These are phyloP conservation scores for Aegilops speltoides DNA, from an alignment of 176 grass and related monocot species.

Conservation along the genomic window DNA sequence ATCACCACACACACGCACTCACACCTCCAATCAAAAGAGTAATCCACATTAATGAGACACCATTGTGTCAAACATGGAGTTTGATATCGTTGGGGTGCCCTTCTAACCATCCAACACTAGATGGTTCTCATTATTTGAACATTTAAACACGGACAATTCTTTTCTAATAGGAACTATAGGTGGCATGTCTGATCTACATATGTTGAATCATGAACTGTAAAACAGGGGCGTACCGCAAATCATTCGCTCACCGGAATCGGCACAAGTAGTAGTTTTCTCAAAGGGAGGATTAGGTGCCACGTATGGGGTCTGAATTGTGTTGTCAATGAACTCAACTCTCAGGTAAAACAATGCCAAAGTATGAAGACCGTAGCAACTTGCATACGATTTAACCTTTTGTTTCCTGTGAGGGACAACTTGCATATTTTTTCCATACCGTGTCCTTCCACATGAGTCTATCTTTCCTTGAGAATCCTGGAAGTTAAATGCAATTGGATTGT, in stretches of 20 bases:
- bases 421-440: conserved; percentile 6
- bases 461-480: conserved; percentile 35
- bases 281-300: neutral
- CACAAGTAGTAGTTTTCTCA: conserved; percentile 10
- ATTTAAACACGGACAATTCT: neutral
- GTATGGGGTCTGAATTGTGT: neutral
- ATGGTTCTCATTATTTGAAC: neutral
- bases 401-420: neutral
- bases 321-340: conserved; percentile 4
- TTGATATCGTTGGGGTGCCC: no score
- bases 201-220: neutral
- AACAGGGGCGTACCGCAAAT: neutral
- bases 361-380: neutral
- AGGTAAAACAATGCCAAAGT: neutral
- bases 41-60: no score
- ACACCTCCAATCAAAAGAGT: no score
- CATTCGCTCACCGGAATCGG: neutral
- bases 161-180: neutral
- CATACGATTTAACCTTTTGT: neutral
- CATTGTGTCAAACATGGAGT: no score
- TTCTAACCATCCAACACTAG: no score
- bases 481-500: neutral
- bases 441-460: neutral
- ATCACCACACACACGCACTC: no score
- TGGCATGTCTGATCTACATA: neutral